Conservation (phyloP, 108 stramenopile species). For the Conticribra weissflogii region DNA sequence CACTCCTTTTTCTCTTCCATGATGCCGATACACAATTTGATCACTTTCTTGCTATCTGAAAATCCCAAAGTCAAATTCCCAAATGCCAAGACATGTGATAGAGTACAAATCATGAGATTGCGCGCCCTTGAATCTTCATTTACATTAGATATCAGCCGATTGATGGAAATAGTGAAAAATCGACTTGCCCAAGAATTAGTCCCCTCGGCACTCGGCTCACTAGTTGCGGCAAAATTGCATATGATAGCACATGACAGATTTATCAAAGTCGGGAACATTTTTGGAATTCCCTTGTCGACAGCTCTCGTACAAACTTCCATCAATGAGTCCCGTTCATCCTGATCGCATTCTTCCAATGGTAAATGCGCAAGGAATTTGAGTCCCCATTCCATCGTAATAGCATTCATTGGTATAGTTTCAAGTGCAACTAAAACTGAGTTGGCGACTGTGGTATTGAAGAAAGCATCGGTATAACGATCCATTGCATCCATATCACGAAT, state of each 20-base stretch:
- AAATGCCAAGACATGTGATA: conserved; percentile 11
- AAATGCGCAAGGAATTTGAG: conserved; percentile 6
- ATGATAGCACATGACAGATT: neutral
- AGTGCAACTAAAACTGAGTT: conserved; percentile 2
- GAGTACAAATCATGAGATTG: conserved; percentile 19
- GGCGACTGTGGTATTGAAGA: neutral
- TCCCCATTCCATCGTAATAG: conserved; percentile 1
- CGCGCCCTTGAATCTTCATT: neutral
- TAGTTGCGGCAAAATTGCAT: neutral
- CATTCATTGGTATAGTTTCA: neutral
- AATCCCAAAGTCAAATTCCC: neutral
- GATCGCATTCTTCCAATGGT: neutral
- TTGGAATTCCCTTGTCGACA: neutral
- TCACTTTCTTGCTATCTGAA: conserved; percentile 4
- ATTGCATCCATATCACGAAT: conserved; percentile 2
- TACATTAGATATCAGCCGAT: neutral
- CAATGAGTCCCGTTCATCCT: neutral
- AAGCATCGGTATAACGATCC: conserved; percentile 1
- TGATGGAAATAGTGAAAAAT: neutral
- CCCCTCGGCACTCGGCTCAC: too few species aligned
- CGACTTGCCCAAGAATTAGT: neutral
- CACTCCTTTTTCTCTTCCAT: neutral
- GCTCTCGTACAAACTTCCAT: neutral
- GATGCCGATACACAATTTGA: neutral
- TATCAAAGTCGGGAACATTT: neutral